phyloP scores from a whole-genome alignment of 1,284 basidiomycete species.

The Laetiporus sulphureus region DNA sequence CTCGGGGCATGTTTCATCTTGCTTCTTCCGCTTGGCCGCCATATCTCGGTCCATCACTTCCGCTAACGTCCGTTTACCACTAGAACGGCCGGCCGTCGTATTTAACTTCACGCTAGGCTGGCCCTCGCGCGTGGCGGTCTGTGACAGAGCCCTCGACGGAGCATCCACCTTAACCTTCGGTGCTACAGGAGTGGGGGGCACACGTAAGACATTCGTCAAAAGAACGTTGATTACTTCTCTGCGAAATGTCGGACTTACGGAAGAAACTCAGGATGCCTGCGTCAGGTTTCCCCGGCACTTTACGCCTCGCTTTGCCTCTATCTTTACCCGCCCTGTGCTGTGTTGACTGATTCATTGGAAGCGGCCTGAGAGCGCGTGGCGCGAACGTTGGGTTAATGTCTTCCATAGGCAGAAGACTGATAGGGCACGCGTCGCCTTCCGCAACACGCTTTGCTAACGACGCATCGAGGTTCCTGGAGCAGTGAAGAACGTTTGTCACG shows the following conservation, averaged over 20 bases:
- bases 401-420: conserved; percentile 62
- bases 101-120: conserved; percentile 15
- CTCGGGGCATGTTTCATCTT: conserved; percentile 17
- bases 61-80: conserved; percentile 66
- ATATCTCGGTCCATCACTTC: conserved; percentile 64
- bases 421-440: conserved; percentile 73
- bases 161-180: conserved; percentile 34
- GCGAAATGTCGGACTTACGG: conserved; percentile 35
- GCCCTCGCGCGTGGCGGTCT: neutral
- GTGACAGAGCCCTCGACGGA: neutral
- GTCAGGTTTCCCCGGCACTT: conserved; percentile 29
- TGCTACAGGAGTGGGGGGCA: conserved; percentile 30
- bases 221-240: conserved; percentile 4
- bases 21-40: conserved; percentile 42
- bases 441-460: conserved; percentile 63
- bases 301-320: conserved; percentile 34
- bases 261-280: conserved; percentile 56
- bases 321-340: conserved; percentile 26
- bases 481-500: conserved; percentile 8
- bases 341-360: conserved; percentile 28
- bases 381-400: conserved; percentile 74
- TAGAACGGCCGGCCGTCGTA: conserved; percentile 45
- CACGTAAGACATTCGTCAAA: conserved; percentile 21
- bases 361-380: conserved; percentile 39
- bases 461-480: conserved; percentile 49